A percentile compares a stretch with the other conserved stretches of the same genome.
Conservation (phyloP, 164 flowering plant species). For the Vitis rupestris region DNA sequence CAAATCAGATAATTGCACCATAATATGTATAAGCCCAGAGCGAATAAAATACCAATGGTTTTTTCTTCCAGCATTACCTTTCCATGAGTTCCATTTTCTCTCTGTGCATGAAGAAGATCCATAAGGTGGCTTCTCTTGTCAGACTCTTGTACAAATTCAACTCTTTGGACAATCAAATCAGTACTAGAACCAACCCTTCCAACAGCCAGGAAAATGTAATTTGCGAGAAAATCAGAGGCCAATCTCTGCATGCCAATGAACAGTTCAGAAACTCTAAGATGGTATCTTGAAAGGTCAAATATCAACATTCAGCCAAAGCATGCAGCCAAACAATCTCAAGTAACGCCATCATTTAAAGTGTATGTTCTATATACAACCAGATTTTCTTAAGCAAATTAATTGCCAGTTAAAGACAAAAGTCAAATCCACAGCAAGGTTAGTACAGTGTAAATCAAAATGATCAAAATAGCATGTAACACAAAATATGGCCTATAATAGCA, state of each 20-base stretch:
- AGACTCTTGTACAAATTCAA: conserved; percentile 13
- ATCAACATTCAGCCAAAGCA: background rate
- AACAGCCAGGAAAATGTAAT: conserved; percentile 11
- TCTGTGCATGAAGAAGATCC: conserved; percentile 17
- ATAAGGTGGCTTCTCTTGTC: conserved; percentile 10
- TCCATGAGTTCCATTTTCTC: background rate
- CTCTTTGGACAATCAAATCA: conserved; percentile 18
- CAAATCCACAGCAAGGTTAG: background rate
- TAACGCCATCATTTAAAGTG: background rate
- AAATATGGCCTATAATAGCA: background rate
- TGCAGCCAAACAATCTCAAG: background rate
- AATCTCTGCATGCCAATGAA: conserved; percentile 8
- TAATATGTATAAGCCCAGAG: too few relatives aligned
- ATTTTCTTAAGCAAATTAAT: background rate
- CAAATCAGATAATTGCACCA: background rate
- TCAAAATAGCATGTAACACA: background rate
- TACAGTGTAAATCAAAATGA: too few relatives aligned
- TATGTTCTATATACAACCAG: background rate
- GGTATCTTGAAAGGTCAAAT: background rate
- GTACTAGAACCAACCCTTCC: conserved; percentile 17
- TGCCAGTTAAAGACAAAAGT: background rate
- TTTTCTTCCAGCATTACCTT: too few relatives aligned
- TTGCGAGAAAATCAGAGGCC: conserved; percentile 12
- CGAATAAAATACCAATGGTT: too few relatives aligned
- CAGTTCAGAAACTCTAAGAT: background rate